Base-by-base conservation (phyloP, 179 eudicot genomes). In the Carnegiea gigantea region DNA sequence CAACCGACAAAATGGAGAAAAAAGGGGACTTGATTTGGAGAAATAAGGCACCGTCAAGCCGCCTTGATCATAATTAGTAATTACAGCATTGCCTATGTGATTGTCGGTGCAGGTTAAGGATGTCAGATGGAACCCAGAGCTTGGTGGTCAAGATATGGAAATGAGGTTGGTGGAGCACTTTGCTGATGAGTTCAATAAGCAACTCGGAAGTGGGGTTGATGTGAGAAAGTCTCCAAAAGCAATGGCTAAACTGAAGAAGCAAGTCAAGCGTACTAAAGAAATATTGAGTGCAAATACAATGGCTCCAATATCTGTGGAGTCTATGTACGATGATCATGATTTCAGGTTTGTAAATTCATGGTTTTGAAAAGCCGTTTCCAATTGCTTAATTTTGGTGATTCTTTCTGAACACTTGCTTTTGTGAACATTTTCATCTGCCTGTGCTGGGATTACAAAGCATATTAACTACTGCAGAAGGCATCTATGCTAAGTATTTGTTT, bases 231-330 rank as follows among this genome's bases (percentile, higher is more conserved):
- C 86, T 80, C 97, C 98, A 0, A 96, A 96, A 88, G 95, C 99
- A 44, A 96, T 96, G 97, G 98, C 99, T 77, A 96, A 96, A 81
- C 86, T 96, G 91, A 96, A 94, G 90, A 96, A 96, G 87, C 99
- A 96, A 85, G 99, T 94, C 80, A 96, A 96, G 90, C 97, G 98
- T 68, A 96, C 99, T 48, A 96, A 96, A 85, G 99, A 96, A 81
- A 92, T 96, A 78, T 84, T 96, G 53, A 96, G 99, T 87, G 99
- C 98, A 26, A 96, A 96, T 84, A 91, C 97, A 44, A 78, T 83
- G 84, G 97, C 99, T 75, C 99, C 98, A 9, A 92, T 94, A 53
- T 96, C 98, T 36, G 99, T 96, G 57, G 99, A 96, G 88, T 96
- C 99, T 76, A 86, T 96, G 70, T 85, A 92, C 79, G 97, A 96